Evolutionary conservation across 495 filamentous ascomycete species (phyloP).

Genomic region (Aspergillus heteromorphus): DNA sequence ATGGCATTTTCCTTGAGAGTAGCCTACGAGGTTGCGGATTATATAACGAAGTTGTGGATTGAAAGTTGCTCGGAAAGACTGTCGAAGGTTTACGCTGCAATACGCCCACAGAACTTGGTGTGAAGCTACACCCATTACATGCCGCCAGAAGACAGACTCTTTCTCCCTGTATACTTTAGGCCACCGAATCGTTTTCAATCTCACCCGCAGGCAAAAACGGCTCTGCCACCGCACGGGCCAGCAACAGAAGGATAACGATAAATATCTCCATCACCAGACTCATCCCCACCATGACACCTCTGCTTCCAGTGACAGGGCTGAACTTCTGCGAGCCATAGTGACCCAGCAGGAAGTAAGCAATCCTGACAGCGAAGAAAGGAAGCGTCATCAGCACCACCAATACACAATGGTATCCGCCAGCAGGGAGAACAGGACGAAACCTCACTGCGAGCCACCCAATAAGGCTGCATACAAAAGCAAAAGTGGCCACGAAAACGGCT

Average conservation of each 20-base stretch:
- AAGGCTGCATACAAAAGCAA: slow-evolving; percentile 24
- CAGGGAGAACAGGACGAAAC: slow-evolving; percentile 19
- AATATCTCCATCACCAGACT: slow-evolving; percentile 30
- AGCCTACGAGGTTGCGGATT: slow-evolving; percentile 26
- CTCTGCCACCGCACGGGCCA: slow-evolving; percentile 23
- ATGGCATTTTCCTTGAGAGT: slow-evolving; percentile 29
- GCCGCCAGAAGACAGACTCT: neutral
- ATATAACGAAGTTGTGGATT: slow-evolving; percentile 25
- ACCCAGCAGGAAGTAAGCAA: slow-evolving; percentile 23
- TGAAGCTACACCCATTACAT: neutral
- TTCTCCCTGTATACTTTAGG: neutral
- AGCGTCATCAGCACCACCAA: slow-evolving; percentile 16
- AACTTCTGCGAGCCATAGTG: slow-evolving; percentile 23
- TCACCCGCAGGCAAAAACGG: slow-evolving; percentile 10
- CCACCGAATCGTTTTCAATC: neutral
- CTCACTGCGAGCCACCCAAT: slow-evolving; percentile 20
- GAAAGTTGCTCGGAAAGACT: slow-evolving; percentile 18
- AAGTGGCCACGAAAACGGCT: slow-evolving; percentile 19
- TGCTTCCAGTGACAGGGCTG: slow-evolving; percentile 17
- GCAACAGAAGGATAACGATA: slow-evolving; percentile 16
- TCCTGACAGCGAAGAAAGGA: slow-evolving; percentile 24
- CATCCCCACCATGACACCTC: slow-evolving; percentile 23
- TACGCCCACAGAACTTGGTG: slow-evolving; percentile 20
- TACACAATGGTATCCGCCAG: slow-evolving; percentile 18
- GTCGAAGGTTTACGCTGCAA: slow-evolving; percentile 24